Base-by-base conservation (phyloP, 257 asterid genomes). In the Jaltomata sinuosa region DNA sequence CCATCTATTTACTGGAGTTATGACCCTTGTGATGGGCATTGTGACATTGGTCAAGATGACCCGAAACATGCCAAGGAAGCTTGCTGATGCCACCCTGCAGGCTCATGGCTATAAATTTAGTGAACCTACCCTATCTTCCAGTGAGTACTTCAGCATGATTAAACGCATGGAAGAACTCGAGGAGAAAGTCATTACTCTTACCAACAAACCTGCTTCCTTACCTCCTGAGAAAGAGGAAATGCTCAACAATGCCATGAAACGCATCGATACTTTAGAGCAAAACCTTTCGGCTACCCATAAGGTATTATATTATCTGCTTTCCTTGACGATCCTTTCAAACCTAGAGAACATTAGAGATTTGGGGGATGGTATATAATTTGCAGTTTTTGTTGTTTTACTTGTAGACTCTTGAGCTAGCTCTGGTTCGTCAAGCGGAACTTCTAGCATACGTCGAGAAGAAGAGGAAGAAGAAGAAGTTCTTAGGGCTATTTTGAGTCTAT, bases 141-240 rank as follows among this genome's bases (percentile, higher is more conserved):
- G 85, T 0, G 98, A 97, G 32, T 93, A 93, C 92, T 84, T 95
- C 86, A 91, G 89, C 88, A 90, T 94, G 98, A 87, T 97, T 90
- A 97, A 97, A 83, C 92, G 98, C 67, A 91, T 97, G 98, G 93
- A 91, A 29, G 98, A 94, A 67, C 82, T 95, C 19, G 98, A 97
- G 87, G 99, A 94, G 84, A 94, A 92, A 89, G 79, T 95, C 85
- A 84, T 82, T 8, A 67, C 79, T 31, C 85, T 95, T 5, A 84
- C 84, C 81, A 91, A 85, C 36, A 92, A 93, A 88, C 93, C 97
- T 11, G 21, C 83, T 5, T 27, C 87, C 42, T 92, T 96, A 92
- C 92, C 97, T 8, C 94, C 94, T 8, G 97, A 94, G 83, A 94
- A 94, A 40, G 99, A 97, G 87, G 98, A 94, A 85, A 82, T 92